Percentiles rank a stretch among this genome's conserved stretches.
phyloP scores from a whole-genome alignment of 2,329 filamentous ascomycete species.

The Aspergillus terreus region DNA sequence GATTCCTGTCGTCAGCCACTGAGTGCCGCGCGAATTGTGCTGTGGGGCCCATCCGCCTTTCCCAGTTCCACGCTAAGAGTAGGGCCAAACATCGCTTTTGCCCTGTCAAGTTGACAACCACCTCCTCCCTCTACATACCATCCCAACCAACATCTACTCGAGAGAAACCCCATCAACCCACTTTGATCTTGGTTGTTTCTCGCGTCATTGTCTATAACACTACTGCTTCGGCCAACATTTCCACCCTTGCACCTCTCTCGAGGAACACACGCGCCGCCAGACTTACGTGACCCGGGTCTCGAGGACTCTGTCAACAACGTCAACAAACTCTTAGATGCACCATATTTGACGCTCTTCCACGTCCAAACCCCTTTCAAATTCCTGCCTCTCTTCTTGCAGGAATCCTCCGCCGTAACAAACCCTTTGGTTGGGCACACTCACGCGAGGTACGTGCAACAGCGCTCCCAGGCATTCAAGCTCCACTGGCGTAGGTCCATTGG shows the following conservation, averaged over 20 bases:
- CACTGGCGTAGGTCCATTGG: conserved; percentile 28
- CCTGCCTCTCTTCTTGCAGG: conserved; percentile 11
- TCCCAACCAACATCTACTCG: conserved; percentile 16
- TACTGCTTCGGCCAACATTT: conserved; percentile 3
- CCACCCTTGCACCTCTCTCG: neutral
- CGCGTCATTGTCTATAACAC: conserved; percentile 14
- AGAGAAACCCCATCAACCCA: conserved; percentile 4
- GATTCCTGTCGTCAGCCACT: conserved; percentile 6
- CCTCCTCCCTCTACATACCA: conserved; percentile 19
- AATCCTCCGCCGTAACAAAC: conserved; percentile 19
- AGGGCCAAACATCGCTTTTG: conserved; percentile 41
- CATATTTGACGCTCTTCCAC: conserved; percentile 14
- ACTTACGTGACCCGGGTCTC: conserved; percentile 20
- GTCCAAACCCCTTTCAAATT: conserved; percentile 16
- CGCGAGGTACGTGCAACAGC: conserved; percentile 34
- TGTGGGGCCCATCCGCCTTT: conserved; percentile 33
- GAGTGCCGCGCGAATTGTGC: conserved; percentile 27
- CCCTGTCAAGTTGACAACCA: conserved; percentile 34
- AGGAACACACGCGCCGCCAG: conserved; percentile 12
- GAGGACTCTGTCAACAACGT: conserved; percentile 25
- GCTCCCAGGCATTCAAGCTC: conserved; percentile 32
- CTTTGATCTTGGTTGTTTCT: conserved; percentile 13
- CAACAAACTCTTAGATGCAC: conserved; percentile 28
- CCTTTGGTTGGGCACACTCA: conserved; percentile 25
- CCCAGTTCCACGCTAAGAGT: conserved; percentile 38